Conservation (phyloP, 345 rosid genomes). For the Aquilaria malaccensis region DNA sequence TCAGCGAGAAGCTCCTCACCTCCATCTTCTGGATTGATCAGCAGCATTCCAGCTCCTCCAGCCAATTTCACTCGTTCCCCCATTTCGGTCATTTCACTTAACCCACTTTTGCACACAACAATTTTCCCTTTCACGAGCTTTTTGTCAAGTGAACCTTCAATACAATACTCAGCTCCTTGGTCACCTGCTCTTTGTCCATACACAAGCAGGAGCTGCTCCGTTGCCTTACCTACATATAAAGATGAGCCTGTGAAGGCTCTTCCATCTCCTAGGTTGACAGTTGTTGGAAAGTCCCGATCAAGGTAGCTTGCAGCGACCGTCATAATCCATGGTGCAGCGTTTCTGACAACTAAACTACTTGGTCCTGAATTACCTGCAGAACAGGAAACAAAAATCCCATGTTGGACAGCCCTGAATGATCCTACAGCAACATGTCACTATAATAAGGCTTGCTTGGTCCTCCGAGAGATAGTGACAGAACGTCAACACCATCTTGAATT, state of each 20-base stretch:
- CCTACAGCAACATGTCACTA: conserved; percentile 19
- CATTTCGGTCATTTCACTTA: not conserved
- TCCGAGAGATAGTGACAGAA: conserved; percentile 24
- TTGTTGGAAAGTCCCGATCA: conserved; percentile 22
- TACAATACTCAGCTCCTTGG: conserved; percentile 1
- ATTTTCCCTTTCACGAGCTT: conserved; percentile 16
- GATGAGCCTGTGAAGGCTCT: conserved; percentile 13
- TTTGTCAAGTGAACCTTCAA: conserved; percentile 4
- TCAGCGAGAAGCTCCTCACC: conserved; percentile 8
- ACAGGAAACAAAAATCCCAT: conserved; percentile 23
- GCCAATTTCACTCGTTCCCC: conserved; percentile 2
- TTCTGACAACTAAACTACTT: conserved; percentile 8
- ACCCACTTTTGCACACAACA: conserved; percentile 3
- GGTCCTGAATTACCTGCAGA: conserved; percentile 23
- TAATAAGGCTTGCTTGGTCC: conserved; percentile 5
- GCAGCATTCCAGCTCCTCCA: conserved; percentile 7
- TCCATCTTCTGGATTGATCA: not conserved
- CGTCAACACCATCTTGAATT: conserved; percentile 27
- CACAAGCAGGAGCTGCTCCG: conserved; percentile 10
- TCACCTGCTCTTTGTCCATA: conserved; percentile 1
- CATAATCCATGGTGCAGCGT: conserved; percentile 25
- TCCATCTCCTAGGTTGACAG: conserved; percentile 24
- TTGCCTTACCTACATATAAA: conserved; percentile 20
- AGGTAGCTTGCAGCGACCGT: conserved; percentile 29
- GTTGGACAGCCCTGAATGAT: conserved; percentile 22